phyloP scores from a whole-genome alignment of 2,329 filamentous ascomycete genomes.

The Cordyceps militaris region DNA sequence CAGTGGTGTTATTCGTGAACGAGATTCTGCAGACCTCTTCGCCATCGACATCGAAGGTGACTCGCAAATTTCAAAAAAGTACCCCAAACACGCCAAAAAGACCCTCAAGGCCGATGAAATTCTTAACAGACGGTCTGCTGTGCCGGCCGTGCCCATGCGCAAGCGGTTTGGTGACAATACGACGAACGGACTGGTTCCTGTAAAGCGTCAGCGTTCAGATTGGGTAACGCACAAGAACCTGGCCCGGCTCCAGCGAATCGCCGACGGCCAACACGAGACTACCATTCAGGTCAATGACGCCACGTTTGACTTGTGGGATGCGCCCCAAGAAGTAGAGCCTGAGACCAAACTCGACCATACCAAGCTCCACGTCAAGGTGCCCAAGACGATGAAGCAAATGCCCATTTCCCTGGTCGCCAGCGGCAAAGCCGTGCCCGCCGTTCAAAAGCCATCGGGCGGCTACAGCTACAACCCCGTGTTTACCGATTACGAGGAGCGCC shows the following conservation, averaged over 20 bases:
- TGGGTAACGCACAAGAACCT: constrained; percentile 85
- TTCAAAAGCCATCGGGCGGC: constrained; percentile 71
- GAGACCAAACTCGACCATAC: constrained; percentile 55
- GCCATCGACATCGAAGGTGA: constrained; percentile 71
- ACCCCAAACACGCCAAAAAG: constrained; percentile 63
- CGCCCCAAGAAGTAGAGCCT: constrained; percentile 28
- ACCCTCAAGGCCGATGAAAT: constrained; percentile 87
- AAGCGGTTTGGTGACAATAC: constrained; percentile 69
- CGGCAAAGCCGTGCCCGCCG: constrained; percentile 71
- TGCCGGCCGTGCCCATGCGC: constrained; percentile 69
- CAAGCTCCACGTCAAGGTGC: constrained; percentile 59
- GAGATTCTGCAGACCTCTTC: constrained; percentile 77
- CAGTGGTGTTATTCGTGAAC: constrained; percentile 81
- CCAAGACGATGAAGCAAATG: constrained; percentile 65
- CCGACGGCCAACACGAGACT: constrained; percentile 60
- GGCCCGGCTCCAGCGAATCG: constrained; percentile 67
- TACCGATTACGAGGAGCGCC: constrained; percentile 72
- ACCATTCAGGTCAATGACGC: constrained; percentile 52
- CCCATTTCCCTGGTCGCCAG: constrained; percentile 77
- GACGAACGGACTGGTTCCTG: constrained; percentile 63
- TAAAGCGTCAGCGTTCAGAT: constrained; percentile 69
- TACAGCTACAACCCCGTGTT: constrained; percentile 92
- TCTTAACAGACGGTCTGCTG: constrained; percentile 71
- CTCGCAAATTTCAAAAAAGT: constrained; percentile 54
- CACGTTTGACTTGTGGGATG: constrained; percentile 73